Evolutionary conservation across 257 asterid species (phyloP), one percentile per base, ranked within the genome.

Genomic region (Nyctanthes arbortristis): DNA sequence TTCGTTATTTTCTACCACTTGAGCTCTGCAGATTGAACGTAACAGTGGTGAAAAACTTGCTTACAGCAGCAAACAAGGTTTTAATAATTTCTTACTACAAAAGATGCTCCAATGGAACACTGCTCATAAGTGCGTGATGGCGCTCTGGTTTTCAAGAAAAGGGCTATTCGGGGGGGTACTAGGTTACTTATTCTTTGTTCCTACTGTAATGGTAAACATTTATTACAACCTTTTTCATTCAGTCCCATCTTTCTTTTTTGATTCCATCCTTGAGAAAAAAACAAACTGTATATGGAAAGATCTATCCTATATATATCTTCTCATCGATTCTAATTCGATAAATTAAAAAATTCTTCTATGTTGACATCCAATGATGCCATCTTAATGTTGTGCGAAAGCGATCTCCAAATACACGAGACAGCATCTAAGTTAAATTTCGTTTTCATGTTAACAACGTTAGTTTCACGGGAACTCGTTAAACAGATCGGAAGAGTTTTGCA

Each of bases 231-330:
- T 43, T 16, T 40, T 43, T 43, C 54, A 20, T 43, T n/a, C 36
- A 72, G 35, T 36, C 57, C 36, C 47, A 77, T 66, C 74, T 73
- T 4, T 58, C 36, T 28, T 57, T 11, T 3, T 28, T 57, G 34
- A 25, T 57, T 57, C 18, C 20, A 14, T 14, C 18, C 9, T 28
- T 57, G 3, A 5, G 22, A 9, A 25, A 28, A 43, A 5, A 4
- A 27, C 9, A 31, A 31, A n/a, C 0, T 57, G 4, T 29, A 27
- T 18, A 13, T 27, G 12, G 35, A 25, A 25, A 13, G 34, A 22
- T 22, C 13, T 33, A 33, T 33, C 35, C 33, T 20, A 25, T 36
- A 5, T 4, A 35, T 22, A 14, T 36, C 7, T 24, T n/a, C 22
- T 12, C 64, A 30, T 0, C 35, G 77, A 71, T 56, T 66, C 75